Percentiles rank a stretch among this genome's conserved stretches.
phyloP scores from a whole-genome alignment of 2,329 filamentous ascomycete genomes.

The Fusarium staphyleae region DNA sequence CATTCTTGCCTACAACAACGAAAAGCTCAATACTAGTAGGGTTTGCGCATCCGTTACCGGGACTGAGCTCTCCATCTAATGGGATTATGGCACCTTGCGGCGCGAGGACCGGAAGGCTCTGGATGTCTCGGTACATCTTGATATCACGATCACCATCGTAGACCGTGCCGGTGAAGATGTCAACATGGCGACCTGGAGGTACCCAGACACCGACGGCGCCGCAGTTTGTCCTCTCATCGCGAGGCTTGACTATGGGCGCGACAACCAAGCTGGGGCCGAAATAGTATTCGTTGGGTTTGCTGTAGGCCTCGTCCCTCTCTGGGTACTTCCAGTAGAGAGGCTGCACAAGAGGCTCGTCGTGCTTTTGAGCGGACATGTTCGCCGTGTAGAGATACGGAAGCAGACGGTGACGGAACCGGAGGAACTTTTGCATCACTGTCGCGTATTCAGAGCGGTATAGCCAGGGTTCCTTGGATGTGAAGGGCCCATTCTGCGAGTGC shows the following conservation, averaged over 20 bases:
- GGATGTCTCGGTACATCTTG: conserved; percentile 57
- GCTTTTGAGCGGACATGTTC: conserved; percentile 55
- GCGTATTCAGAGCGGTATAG: conserved; percentile 56
- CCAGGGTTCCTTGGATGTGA: conserved; percentile 70
- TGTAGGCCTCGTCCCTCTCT: conserved; percentile 60
- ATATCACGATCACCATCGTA: conserved; percentile 65
- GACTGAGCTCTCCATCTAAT: conserved; percentile 54
- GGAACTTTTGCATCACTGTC: conserved; percentile 55
- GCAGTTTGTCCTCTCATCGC: conserved; percentile 54
- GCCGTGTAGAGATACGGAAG: conserved; percentile 67
- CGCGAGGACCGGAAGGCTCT: conserved; percentile 60
- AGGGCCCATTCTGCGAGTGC: conserved; percentile 64
- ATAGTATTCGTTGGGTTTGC: conserved; percentile 63
- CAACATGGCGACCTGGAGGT: conserved; percentile 60
- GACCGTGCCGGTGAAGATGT: conserved; percentile 63
- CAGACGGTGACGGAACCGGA: conserved; percentile 64
- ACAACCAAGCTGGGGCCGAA: conserved; percentile 66
- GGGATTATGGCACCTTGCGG: conserved; percentile 65
- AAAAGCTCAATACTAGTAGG: conserved; percentile 58
- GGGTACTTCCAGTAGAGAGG: conserved; percentile 70
- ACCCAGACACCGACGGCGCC: conserved; percentile 63
- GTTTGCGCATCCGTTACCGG: conserved; percentile 56
- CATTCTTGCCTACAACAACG: conserved; percentile 56
- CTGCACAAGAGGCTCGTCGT: conserved; percentile 61
- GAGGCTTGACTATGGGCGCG: conserved; percentile 61